Conservation (phyloP, 2,329 filamentous ascomycete genomes). For the Hypoxylon sp. region DNA sequence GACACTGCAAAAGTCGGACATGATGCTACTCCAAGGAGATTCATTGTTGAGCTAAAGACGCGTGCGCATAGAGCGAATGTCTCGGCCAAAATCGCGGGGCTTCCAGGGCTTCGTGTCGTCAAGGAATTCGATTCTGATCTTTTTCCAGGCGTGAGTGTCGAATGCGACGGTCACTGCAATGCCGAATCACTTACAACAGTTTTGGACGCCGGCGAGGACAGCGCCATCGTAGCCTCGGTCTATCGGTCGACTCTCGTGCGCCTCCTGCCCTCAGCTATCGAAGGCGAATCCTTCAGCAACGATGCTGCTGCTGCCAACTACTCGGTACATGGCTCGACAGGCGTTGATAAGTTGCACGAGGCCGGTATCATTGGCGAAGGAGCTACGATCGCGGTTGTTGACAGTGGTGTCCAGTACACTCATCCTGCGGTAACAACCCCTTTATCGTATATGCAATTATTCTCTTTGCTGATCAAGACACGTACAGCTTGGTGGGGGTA, state of each 20-base stretch:
- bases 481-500: slow-evolving; percentile 36
- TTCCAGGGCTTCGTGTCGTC: slow-evolving; percentile 34
- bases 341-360: slow-evolving; percentile 37
- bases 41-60: slow-evolving; percentile 40
- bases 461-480: neutral
- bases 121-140: slow-evolving; percentile 40
- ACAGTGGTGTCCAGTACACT: slow-evolving; percentile 39
- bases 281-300: slow-evolving; percentile 35
- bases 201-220: slow-evolving; percentile 29
- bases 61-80: slow-evolving; percentile 25
- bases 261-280: slow-evolving; percentile 19
- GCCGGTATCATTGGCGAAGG: slow-evolving; percentile 39
- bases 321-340: slow-evolving; percentile 38
- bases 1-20: slow-evolving; percentile 3
- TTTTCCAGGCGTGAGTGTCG: slow-evolving; percentile 39
- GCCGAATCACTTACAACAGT: slow-evolving; percentile 25
- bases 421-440: slow-evolving; percentile 35
- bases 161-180: slow-evolving; percentile 34
- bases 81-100: slow-evolving; percentile 24
- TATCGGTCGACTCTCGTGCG: slow-evolving; percentile 35
- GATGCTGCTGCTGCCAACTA: slow-evolving; percentile 37
- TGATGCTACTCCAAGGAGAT: slow-evolving; percentile 34
- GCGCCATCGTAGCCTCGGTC: slow-evolving; percentile 31
- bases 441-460: neutral
- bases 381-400: slow-evolving; percentile 38